Evolutionary conservation across 1,139 yeast genomes (phyloP), one percentile per base, ranked within the genome.

Genomic region (Yamadazyma epiphylla): DNA sequence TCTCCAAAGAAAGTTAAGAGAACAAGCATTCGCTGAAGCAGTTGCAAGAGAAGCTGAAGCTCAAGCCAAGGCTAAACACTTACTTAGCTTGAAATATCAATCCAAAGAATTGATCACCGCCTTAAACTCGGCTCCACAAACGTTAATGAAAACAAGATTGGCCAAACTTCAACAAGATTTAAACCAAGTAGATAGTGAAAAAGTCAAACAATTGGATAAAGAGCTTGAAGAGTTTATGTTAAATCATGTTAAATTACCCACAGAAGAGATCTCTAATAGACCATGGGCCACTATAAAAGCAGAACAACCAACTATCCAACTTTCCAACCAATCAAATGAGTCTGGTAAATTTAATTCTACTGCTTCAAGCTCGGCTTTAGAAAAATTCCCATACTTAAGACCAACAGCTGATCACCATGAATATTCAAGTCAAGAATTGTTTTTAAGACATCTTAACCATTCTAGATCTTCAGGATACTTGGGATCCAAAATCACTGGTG

Each of bases 401-500:
- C 69, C 70, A 21, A 60, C 71, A 3, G 64, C 71, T 2, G 73
- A 67, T 33, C 62, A 66, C 43, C 64, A 58, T 45, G 53, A 60
- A 20, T 88, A 85, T 55, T 72, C 94, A 0, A 59, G 65, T 20
- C 89, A 85, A 48, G 96, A 88, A 53, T 68, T 88, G 32, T 81
- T 71, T 41, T 63, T 86, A 39, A 78, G 96, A 51, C 83, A 81
- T 45, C 63, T 76, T 44, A 71, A 80, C 25, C 68, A 68, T 33
- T 58, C 69, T 20, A 61, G 69, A 40, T 67, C 64, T 11, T 54
- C 65, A 13, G 74, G 73, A 13, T 60, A 57, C 26, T 59, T 83
- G 27, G 97, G 97, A 0, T 79, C 95, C 2, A 49, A 60, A n/a
- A 48, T 86, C 8, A 57, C 65, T 22, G 65, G 79, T 35, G 77